Evolutionary conservation across 352 stramenopile genomes (phyloP), one percentile per base, ranked within the genome.

Genomic region (Pythium aphanidermatum): DNA sequence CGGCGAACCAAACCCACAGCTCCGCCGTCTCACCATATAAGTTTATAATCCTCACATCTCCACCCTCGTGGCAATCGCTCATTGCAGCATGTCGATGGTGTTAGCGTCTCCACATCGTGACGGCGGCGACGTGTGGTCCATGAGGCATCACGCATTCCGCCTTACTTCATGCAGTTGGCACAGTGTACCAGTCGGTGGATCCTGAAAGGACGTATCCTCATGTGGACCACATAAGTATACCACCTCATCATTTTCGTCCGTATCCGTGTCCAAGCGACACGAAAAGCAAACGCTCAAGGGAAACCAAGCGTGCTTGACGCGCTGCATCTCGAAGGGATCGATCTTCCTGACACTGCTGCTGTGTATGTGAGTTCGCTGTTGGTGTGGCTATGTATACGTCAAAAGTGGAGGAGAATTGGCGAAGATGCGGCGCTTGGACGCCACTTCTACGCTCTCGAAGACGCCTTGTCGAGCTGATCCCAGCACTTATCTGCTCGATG

Each of bases 171-270:
- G n/a, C n/a, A n/a, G n/a, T n/a, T 49, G 52, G 52, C 51, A 55
- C 44, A 60, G 13, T 60, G 52, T 55, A 55, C 52, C 52, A 50
- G 27, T 32, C 11, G 24, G 4, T 29, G 1, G 20, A 55, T 55
- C 53, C 23, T 51, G 53, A 61, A 61, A 39, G 17, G 53, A 26
- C 53, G 38, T 26, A 6, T 8, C n/a, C 12, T 42, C n/a, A 23
- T 52, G 51, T 58, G 42, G 33, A 34, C 41, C 51, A 58, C 51
- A 51, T 24, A 35, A 42, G 23, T n/a, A 35, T 36, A 40, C 9
- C 21, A 52, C 23, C 19, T 3, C 30, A 38, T 20, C 17, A 46
- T 23, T 26, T 47, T 35, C 27, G 10, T 37, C 40, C 2, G 9
- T 2, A 37, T 20, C 23, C 21, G 19, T 31, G n/a, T 31, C 37